Evolutionary conservation across 371 early-diverging fungal species (phyloP).

Genomic region (Mucor saturninus): DNA sequence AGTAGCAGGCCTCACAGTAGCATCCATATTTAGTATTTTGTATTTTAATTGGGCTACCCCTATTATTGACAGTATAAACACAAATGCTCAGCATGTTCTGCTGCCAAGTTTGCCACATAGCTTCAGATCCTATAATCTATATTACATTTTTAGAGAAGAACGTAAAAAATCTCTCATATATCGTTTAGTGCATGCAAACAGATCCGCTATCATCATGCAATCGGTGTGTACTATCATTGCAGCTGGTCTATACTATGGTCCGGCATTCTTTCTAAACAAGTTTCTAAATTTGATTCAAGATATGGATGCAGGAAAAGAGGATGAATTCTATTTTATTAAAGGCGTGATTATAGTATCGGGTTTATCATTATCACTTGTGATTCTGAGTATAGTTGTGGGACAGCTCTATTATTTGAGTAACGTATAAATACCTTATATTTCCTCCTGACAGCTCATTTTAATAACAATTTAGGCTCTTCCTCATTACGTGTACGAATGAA

Average conservation of each 20-base stretch:
- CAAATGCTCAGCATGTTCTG: conserved; percentile 16
- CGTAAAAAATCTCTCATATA: conserved; percentile 19
- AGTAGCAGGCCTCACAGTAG: conserved; percentile 22
- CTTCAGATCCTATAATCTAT: conserved; percentile 27
- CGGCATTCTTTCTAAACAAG: conserved; percentile 33
- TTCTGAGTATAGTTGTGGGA: conserved; percentile 44
- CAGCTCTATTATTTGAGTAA: conserved; percentile 55
- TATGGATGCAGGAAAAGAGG: conserved; percentile 13
- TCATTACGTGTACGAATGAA: conserved; percentile 38
- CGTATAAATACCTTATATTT: conserved; percentile 7
- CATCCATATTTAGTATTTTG: conserved; percentile 32
- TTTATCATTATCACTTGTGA: conserved; percentile 33
- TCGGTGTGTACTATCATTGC: conserved; percentile 13
- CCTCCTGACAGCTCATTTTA: neutral
- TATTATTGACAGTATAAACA: conserved; percentile 4
- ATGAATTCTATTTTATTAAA: conserved; percentile 14
- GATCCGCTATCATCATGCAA: conserved; percentile 20
- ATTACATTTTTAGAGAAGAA: conserved; percentile 20
- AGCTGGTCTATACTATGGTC: conserved; percentile 26
- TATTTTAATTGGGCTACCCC: conserved; percentile 27
- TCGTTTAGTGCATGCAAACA: conserved; percentile 30
- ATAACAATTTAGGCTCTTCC: conserved; percentile 9
- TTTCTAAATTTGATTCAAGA: conserved; percentile 29
- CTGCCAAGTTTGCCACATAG: conserved; percentile 23
- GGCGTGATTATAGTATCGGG: conserved; percentile 13